Conservation (phyloP, 179 eudicot genomes). For the Gypsophila paniculata region DNA sequence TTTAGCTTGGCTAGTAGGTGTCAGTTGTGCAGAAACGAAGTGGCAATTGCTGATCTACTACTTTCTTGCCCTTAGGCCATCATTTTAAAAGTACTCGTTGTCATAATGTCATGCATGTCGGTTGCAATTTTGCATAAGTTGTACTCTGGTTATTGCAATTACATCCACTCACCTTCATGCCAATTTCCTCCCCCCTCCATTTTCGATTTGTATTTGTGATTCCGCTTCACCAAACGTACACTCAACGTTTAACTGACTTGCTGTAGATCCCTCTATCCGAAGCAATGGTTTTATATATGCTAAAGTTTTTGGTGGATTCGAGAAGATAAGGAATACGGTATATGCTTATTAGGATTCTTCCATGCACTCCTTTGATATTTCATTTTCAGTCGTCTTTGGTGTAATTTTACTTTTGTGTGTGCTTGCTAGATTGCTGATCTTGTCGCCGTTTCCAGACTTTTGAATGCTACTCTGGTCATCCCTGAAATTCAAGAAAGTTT, state of each 20-base stretch:
- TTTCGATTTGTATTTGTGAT: background rate
- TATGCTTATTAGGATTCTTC: constrained; percentile 15
- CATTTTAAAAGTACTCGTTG: background rate
- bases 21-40: background rate
- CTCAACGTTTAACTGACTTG: background rate
- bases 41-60: background rate
- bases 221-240: background rate
- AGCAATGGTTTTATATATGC: constrained; percentile 85
- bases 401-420: constrained; percentile 12
- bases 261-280: constrained; percentile 58
- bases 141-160: background rate
- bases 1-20: background rate
- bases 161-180: constrained; percentile 3
- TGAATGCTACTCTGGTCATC: constrained; percentile 92
- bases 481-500: constrained; percentile 90
- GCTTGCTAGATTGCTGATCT: constrained; percentile 83
- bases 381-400: constrained; percentile 16
- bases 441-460: constrained; percentile 77
- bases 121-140: constrained; percentile 11
- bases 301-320: constrained; percentile 87
- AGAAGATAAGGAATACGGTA: constrained; percentile 81
- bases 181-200: background rate
- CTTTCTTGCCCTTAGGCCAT: background rate
- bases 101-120: background rate
- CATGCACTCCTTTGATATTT: constrained; percentile 5